Percentiles rank a stretch among this genome's conserved stretches.
phyloP scores from a whole-genome alignment of 2,329 filamentous ascomycete genomes.

The Teratosphaeria zuluensis region DNA sequence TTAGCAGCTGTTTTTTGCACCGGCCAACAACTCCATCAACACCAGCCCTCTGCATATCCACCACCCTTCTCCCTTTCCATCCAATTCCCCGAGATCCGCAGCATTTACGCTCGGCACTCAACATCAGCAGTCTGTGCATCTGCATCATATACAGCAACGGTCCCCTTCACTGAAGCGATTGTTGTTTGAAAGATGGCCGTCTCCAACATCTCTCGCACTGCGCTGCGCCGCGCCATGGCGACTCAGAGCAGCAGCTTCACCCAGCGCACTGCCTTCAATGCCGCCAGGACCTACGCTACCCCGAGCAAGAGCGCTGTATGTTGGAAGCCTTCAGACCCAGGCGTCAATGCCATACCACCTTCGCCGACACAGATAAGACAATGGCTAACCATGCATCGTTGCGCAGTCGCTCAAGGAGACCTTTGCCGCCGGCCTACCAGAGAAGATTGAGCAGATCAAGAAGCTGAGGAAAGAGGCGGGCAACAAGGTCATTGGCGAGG shows the following conservation, averaged over 20 bases:
- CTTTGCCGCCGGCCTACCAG: slow-evolving; percentile 90
- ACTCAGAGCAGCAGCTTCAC: slow-evolving; percentile 54
- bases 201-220: slow-evolving; percentile 46
- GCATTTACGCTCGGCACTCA: not conserved
- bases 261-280: slow-evolving; percentile 56
- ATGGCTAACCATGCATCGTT: slow-evolving; percentile 13
- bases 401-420: slow-evolving; percentile 89
- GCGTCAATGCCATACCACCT: slow-evolving; percentile 19
- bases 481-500: slow-evolving; percentile 90
- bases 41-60: not conserved
- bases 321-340: not conserved
- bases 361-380: not conserved
- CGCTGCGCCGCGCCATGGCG: slow-evolving; percentile 67
- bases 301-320: slow-evolving; percentile 83
- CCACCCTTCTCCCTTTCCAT: slow-evolving; percentile 1
- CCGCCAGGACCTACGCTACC: slow-evolving; percentile 83
- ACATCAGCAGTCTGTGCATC: not conserved
- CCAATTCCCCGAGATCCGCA: not conserved
- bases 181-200: slow-evolving; percentile 23
- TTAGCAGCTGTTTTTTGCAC: not conserved
- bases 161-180: slow-evolving; percentile 6
- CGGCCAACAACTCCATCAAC: not conserved
- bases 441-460: slow-evolving; percentile 99
- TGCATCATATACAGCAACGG: slow-evolving; percentile 1
- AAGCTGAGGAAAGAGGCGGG: slow-evolving; percentile 94